Evolutionary conservation across 106 monocot genomes (phyloP).

Genomic region (Phalaenopsis equestris): DNA sequence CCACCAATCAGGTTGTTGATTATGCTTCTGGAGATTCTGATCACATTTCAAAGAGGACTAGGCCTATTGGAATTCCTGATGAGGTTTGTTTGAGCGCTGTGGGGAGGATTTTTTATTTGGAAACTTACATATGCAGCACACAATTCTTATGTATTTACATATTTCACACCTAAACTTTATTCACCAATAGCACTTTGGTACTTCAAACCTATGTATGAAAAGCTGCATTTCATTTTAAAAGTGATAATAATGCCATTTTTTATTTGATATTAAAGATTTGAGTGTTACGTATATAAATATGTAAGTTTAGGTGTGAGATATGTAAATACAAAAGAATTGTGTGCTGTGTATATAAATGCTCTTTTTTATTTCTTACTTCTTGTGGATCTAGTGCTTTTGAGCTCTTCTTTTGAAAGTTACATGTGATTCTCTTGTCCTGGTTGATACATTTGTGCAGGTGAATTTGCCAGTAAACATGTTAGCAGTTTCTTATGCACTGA

Average conservation of each 20-base stretch:
- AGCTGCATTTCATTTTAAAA: too few species aligned
- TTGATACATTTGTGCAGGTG: slow-evolving; percentile 23
- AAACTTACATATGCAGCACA: not conserved
- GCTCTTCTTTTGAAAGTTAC: not conserved
- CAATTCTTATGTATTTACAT: too few species aligned
- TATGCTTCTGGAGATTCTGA: slow-evolving; percentile 75
- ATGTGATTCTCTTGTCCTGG: not conserved
- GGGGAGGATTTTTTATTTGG: not conserved
- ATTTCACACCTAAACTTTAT: too few species aligned
- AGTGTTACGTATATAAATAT: too few species aligned
- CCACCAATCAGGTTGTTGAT: slow-evolving; percentile 34
- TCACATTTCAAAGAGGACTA: slow-evolving; percentile 47
- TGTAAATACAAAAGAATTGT: too few species aligned
- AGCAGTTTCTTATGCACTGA: slow-evolving; percentile 48
- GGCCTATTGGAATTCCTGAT: slow-evolving; percentile 48
- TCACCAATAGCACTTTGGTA: not conserved
- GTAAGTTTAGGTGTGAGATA: too few species aligned
- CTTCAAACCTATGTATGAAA: not conserved
- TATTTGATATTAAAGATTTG: not conserved
- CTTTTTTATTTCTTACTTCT: not conserved
- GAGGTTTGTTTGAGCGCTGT: slow-evolving; percentile 34
- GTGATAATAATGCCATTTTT: not conserved
- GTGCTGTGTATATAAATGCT: not conserved
- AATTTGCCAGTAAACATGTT: slow-evolving; percentile 57
- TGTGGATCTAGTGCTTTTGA: not conserved